Evolutionary conservation across 2,329 filamentous ascomycete genomes (phyloP).

Genomic region (Penicillium crustosum): DNA sequence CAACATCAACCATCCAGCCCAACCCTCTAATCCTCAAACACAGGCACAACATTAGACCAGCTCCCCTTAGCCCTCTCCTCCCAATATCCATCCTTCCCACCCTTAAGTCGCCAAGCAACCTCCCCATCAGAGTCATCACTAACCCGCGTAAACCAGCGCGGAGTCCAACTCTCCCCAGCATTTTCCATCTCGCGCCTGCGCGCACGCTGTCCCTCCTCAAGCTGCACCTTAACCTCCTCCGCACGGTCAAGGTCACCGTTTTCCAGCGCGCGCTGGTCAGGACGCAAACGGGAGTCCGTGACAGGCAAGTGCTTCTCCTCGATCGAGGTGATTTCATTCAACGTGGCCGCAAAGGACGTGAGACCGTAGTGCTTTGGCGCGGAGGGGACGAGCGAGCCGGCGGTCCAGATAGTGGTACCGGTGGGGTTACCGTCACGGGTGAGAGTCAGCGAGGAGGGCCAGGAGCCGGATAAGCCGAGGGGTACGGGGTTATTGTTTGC

Average conservation of each 20-base stretch:
- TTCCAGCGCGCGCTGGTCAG: conserved; percentile 85
- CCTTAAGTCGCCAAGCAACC: conserved; percentile 67
- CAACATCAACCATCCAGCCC: neutral
- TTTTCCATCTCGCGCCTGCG: conserved; percentile 75
- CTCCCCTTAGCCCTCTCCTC: conserved; percentile 70
- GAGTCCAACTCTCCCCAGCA: conserved; percentile 67
- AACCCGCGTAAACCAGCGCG: conserved; percentile 81
- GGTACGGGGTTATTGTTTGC: conserved; percentile 64
- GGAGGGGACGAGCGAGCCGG: conserved; percentile 74
- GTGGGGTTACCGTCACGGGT: conserved; percentile 62
- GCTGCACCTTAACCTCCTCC: conserved; percentile 74
- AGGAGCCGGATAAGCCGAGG: conserved; percentile 73
- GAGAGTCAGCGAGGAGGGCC: conserved; percentile 73
- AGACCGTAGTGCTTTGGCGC: conserved; percentile 80
- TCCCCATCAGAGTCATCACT: conserved; percentile 44
- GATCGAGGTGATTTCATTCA: conserved; percentile 84
- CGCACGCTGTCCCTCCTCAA: conserved; percentile 82
- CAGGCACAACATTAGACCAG: conserved; percentile 61
- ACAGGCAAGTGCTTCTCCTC: conserved; percentile 73
- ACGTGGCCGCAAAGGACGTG: conserved; percentile 76
- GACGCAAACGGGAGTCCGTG: conserved; percentile 80
- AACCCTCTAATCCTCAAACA: conserved; percentile 48
- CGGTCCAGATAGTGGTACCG: conserved; percentile 73
- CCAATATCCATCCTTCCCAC: conserved; percentile 89
- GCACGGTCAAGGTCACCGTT: conserved; percentile 78